Evolutionary conservation across 495 filamentous ascomycete species (phyloP).

Genomic region (Xanthoparmelia taractica): DNA sequence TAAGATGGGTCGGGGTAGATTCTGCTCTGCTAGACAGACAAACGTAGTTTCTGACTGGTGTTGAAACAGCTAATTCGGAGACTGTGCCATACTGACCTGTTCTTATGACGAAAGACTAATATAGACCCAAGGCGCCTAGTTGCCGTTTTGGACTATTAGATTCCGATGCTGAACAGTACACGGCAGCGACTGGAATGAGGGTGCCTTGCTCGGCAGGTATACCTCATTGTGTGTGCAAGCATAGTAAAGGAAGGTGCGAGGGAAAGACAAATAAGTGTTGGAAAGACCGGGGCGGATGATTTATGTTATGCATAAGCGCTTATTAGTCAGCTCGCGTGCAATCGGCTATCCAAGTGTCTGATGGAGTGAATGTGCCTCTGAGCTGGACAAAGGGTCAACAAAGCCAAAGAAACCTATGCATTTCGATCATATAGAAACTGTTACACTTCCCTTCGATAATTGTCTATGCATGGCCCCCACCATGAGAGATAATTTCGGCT

Average conservation of each 20-base stretch:
- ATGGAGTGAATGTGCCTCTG: neutral
- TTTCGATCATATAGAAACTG: no score
- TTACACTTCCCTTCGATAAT: no score
- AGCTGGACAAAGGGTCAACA: neutral
- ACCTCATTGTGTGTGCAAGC: neutral
- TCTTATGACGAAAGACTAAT: no score
- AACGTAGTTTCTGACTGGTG: neutral
- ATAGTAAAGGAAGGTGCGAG: neutral
- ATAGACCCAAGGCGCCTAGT: no score
- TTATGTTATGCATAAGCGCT: neutral
- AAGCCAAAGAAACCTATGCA: neutral
- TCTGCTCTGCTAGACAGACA: neutral
- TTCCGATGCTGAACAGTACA: neutral
- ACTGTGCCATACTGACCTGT: no score
- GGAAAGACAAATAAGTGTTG: neutral
- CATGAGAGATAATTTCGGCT: no score
- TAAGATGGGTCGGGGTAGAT: neutral
- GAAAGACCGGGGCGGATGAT: neutral
- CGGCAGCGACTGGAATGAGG: neutral
- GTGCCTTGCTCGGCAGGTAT: no score
- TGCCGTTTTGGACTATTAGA: no score
- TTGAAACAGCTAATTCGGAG: no score
- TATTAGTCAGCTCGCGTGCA: neutral
- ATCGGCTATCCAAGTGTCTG: neutral
- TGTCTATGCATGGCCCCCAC: no score